Conservation (phyloP, 257 asterid species). For the Forsythia viridissima region DNA sequence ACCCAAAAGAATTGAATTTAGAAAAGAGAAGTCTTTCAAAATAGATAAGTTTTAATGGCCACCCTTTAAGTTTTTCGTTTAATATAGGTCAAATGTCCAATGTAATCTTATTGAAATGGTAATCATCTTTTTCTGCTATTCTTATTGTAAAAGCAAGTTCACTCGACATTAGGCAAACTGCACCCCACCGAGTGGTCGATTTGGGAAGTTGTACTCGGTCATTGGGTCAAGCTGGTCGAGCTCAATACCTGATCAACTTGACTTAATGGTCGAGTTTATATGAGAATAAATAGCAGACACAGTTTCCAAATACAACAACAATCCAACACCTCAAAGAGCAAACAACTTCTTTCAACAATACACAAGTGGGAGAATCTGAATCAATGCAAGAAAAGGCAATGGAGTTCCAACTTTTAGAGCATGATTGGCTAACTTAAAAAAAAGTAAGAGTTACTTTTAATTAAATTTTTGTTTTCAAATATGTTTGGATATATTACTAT, state of each 20-base stretch:
- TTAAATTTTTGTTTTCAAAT: background rate
- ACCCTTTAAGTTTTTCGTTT: too few relatives aligned
- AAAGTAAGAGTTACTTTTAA: background rate
- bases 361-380: background rate
- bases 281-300: background rate
- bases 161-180: background rate
- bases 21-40: too few relatives aligned
- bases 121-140: background rate
- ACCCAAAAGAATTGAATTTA: too few relatives aligned
- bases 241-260: background rate
- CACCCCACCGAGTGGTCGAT: background rate
- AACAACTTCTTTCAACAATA: background rate
- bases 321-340: too few relatives aligned
- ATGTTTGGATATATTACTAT: background rate
- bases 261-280: background rate
- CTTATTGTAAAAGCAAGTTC: background rate
- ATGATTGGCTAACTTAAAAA: background rate
- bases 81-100: background rate
- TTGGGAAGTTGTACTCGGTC: background rate
- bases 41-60: too few relatives aligned
- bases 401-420: background rate
- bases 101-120: background rate
- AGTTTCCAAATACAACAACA: background rate
- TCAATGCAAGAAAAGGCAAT: background rate
- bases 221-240: background rate